Base-by-base conservation (phyloP, 768 basidiomycete genomes). In the Lactarius akahatsu region DNA sequence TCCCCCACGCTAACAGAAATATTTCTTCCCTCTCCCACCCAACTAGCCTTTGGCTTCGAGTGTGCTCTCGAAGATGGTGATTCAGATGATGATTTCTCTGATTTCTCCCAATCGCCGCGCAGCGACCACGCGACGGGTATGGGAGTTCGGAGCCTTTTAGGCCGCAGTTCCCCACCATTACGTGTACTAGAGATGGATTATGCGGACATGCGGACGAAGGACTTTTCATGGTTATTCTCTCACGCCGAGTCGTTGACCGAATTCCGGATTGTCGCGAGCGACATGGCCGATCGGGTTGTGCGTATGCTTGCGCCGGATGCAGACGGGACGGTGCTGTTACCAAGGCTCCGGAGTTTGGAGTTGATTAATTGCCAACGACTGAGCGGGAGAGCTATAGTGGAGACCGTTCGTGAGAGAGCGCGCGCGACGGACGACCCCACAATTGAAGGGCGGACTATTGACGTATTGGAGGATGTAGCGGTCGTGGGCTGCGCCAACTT, bases 151-250 rank as follows among this genome's bases (percentile, higher is more conserved):
- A 81, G 78, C 55, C 82, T 92, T 62, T 80, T 91, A 38, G 72
- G 76, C 10, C 83, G 87, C 11, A 87, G 82, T 64, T 78, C 77
- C 58, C 91, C 91, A 2, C 88, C 88, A 16, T 77, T 92, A 47
- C 80, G 80, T 57, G 75, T 85, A 38, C 82, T 92, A 28, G 83
- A 88, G 72, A 92, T 92, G 90, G 87, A 92, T 71, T 89, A 86
- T 70, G 87, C 88, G 61, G 91, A 92, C 76, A 87, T 91, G 85
- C 87, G 90, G 55, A 92, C 90, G 38, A 92, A 91, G 76, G 91
- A 92, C 73, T 92, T 92, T 72, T 73, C 71, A 36, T 90, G 85
- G 77, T 78, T 86, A 57, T 92, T 92, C 69, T 83, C 85, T 64
- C 78, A 80, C 43, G 77, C 90, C 15, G 73, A 74, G 0, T 66